Conservation (phyloP, 2,329 filamentous ascomycete species). For the Lasiodiplodia theobromae region DNA sequence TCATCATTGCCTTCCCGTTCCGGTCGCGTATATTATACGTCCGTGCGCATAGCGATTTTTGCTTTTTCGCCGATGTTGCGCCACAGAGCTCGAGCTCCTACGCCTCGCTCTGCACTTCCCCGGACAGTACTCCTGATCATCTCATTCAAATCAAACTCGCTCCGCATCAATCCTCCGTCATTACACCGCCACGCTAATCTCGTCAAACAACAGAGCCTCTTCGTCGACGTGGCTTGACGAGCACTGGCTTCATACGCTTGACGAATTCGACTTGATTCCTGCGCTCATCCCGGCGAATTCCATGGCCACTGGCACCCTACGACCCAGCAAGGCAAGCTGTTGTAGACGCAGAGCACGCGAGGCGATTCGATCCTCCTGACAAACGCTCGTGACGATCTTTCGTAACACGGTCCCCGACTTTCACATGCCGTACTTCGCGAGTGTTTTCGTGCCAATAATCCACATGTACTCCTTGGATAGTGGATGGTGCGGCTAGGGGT, state of each 20-base stretch:
- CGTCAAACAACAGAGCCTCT: conserved; percentile 2
- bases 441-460: not conserved
- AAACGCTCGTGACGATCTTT: not conserved
- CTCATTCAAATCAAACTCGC: conserved; percentile 10
- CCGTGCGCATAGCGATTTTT: conserved; percentile 17
- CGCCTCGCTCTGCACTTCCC: not conserved
- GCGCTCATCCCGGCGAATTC: not conserved
- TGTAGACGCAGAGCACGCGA: not conserved
- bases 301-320: not conserved
- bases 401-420: not conserved
- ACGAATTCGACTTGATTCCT: not conserved
- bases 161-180: conserved; percentile 1
- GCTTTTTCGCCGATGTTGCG: conserved; percentile 11
- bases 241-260: not conserved
- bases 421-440: not conserved
- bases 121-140: conserved; percentile 23
- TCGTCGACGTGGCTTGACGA: conserved; percentile 13
- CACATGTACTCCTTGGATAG: not conserved
- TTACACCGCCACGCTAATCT: conserved; percentile 22
- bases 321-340: not conserved
- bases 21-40: conserved; percentile 16
- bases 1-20: conserved; percentile 10
- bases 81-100: not conserved
- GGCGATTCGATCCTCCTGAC: not conserved
- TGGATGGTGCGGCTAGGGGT: not conserved